Evolutionary conservation across 441 rosid species (phyloP).

Genomic region (Brassica balearica): DNA sequence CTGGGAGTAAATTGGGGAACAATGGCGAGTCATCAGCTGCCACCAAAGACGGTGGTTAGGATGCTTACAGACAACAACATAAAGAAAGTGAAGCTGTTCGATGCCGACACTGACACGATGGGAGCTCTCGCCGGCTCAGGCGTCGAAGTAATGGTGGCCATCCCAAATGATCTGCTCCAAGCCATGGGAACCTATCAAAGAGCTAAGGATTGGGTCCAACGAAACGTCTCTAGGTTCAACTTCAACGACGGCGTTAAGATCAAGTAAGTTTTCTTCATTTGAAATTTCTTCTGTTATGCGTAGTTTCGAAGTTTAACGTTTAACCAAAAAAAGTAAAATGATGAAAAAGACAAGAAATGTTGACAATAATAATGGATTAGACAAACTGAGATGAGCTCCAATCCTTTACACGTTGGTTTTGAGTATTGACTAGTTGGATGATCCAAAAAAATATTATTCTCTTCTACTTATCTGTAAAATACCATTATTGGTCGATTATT

Average conservation of each 20-base stretch:
- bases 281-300: neutral
- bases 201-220: conserved; percentile 82
- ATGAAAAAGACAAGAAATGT: neutral
- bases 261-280: conserved; percentile 60
- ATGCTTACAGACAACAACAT: conserved; percentile 85
- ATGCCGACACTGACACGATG: conserved; percentile 76
- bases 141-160: conserved; percentile 94
- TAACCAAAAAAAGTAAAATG: neutral
- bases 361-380: conserved; percentile 6
- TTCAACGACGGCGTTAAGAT: conserved; percentile 85
- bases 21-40: conserved; percentile 70
- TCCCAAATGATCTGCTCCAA: conserved; percentile 83
- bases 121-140: conserved; percentile 77
- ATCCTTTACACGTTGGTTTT: conserved; percentile 38
- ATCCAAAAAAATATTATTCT: neutral
- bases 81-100: conserved; percentile 88
- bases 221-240: conserved; percentile 73
- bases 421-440: conserved; percentile 24
- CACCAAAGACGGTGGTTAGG: conserved; percentile 74
- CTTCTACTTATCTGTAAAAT: conserved; percentile 16
- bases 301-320: neutral
- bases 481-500: conserved; percentile 23
- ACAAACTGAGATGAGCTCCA: conserved; percentile 30
- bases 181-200: conserved; percentile 63
- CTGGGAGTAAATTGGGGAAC: conserved; percentile 98